Conservation (phyloP, 2,329 filamentous ascomycete genomes). For the Gyromitra esculenta region DNA sequence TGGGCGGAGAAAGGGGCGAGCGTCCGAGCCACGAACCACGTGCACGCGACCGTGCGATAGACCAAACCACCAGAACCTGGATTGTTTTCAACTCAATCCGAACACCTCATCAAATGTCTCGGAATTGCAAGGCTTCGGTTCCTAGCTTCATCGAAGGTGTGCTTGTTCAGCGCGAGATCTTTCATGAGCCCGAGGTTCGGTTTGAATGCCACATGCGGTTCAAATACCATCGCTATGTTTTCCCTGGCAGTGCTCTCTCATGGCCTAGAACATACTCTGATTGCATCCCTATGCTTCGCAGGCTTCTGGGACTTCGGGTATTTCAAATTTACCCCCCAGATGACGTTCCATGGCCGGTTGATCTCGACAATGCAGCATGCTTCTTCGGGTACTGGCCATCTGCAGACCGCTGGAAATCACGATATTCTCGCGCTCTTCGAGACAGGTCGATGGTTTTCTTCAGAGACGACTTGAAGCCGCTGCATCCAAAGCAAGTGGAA, state of each 20-base stretch:
- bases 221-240: slow-evolving; percentile 12
- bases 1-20: not conserved
- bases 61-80: not conserved
- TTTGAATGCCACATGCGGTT: slow-evolving; percentile 11
- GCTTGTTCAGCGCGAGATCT: slow-evolving; percentile 10
- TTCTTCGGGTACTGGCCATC: slow-evolving; percentile 35
- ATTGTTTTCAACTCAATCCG: slow-evolving; percentile 4
- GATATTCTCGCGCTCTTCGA: not conserved
- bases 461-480: slow-evolving; percentile 13
- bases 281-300: slow-evolving; percentile 25
- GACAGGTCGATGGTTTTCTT: slow-evolving; percentile 25
- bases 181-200: slow-evolving; percentile 6
- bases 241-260: slow-evolving; percentile 7
- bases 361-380: not conserved
- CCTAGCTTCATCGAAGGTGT: slow-evolving; percentile 16
- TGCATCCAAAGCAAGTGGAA: slow-evolving; percentile 35
- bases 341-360: slow-evolving; percentile 5
- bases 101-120: not conserved
- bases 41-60: not conserved
- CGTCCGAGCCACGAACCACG: not conserved
- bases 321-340: not conserved
- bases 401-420: slow-evolving; percentile 18
- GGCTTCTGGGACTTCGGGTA: slow-evolving; percentile 3
- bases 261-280: slow-evolving; percentile 2
- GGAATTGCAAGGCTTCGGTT: not conserved